Evolutionary conservation across 805 yeast genomes (phyloP), one percentile per base, ranked within the genome.

Genomic region (Zygotorulaspora chibaensis): DNA sequence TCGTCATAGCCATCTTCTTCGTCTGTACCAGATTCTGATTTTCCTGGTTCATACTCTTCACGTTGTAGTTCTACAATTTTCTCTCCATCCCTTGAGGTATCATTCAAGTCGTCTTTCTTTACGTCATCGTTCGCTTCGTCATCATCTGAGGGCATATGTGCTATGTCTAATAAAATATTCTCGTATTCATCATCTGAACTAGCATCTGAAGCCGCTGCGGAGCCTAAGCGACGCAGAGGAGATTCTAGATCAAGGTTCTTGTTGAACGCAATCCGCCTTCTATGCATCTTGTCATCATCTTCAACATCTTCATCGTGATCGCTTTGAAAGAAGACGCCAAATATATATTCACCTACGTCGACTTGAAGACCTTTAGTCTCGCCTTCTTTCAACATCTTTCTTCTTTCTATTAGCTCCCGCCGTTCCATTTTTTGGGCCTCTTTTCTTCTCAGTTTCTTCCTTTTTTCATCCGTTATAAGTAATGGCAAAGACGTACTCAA

Each of bases 11-110:
- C 62, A 23, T 54, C 55, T 25, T 47, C 58, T 16, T 47, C 52
- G 25, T 52, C 59, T 30, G 47, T 43, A 26, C 56, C 59, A 40
- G 54, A 56, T 15, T 38, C 47, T 23, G 47, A 28, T 3, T 46
- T 38, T 20, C 50, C 53, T 3, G 55, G 48, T 7, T 47, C 33
- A 2, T 49, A 46, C 12, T 43, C 48, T 0, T 15, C 37, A 29
- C 28, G 13, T 13, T 47, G 47, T 8, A 36, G 36, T 33, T 33
- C 50, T 4, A 42, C 46, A 40, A 43, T 15, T 26, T 43, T 33
- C 38, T 38, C 34, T 47, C 71, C 74, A 25, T 61, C 65, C 44
- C 62, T 74, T 34, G 70, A 74, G 28, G 71, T 76, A n/a, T 67
- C 73, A 10, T 67, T 65, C 2, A 62, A 60, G 3, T 35, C 35